Conservation (phyloP, 2,329 filamentous ascomycete genomes). For the Trichoderma gracile region DNA sequence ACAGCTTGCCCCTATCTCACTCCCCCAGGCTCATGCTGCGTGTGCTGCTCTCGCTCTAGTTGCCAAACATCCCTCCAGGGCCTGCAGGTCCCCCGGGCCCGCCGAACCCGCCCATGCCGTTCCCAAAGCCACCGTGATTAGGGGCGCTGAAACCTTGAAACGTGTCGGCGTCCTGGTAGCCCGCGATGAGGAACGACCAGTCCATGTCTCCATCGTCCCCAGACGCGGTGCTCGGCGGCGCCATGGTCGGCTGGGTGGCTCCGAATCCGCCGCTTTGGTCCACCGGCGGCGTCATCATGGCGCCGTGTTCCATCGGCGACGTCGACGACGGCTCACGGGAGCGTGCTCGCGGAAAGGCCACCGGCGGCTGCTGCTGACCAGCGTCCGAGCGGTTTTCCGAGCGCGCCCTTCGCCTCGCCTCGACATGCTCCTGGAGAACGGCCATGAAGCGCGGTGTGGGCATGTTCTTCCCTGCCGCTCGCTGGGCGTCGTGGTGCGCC, state of each 20-base stretch:
- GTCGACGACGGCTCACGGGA: conserved; percentile 10
- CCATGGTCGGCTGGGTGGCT: conserved; percentile 26
- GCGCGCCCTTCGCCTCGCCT: conserved; percentile 38
- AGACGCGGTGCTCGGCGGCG: conserved; percentile 27
- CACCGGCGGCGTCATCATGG: conserved; percentile 39
- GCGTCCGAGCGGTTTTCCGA: conserved; percentile 35
- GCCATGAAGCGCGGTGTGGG: conserved; percentile 50
- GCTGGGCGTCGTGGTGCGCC: conserved; percentile 52
- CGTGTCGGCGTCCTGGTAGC: conserved; percentile 40
- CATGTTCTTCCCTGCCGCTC: conserved; percentile 46
- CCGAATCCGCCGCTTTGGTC: conserved; percentile 29
- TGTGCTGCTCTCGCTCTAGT: conserved; percentile 10
- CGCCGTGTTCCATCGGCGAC: conserved; percentile 32
- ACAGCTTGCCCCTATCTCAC: not conserved
- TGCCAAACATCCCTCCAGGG: conserved; percentile 35
- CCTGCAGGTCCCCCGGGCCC: conserved; percentile 29
- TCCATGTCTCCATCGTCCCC: conserved; percentile 45
- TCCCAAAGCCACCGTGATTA: conserved; percentile 31
- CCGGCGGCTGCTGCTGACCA: conserved; percentile 31
- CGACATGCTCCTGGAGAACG: conserved; percentile 48
- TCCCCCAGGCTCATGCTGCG: not conserved
- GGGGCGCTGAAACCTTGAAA: conserved; percentile 37
- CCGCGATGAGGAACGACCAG: conserved; percentile 51
- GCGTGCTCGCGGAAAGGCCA: conserved; percentile 32
- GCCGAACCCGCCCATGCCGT: conserved; percentile 28